Conservation (phyloP, 129 eudicot species). For the Chrysanthemum seticuspe region DNA sequence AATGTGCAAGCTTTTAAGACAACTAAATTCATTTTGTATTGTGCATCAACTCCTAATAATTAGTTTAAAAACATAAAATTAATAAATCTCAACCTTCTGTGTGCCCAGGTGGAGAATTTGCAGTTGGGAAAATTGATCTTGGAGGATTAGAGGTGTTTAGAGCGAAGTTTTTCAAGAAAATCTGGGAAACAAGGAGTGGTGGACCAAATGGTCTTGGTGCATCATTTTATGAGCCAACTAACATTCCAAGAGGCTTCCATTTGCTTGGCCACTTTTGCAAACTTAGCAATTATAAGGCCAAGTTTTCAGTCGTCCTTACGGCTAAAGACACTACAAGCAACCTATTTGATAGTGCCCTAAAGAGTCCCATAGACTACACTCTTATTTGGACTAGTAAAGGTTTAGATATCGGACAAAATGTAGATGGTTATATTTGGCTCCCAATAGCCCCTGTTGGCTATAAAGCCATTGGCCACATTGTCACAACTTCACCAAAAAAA, state of each 20-base stretch:
- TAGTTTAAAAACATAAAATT: too few relatives aligned
- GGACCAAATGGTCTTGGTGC: constrained; percentile 38
- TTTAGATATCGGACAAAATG: constrained; percentile 10
- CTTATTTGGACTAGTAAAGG: constrained; percentile 52
- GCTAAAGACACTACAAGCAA: constrained; percentile 36
- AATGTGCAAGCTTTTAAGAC: too few relatives aligned
- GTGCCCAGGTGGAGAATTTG: constrained; percentile 40
- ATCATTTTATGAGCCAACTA: constrained; percentile 43
- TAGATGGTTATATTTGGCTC: constrained; percentile 50
- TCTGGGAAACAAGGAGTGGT: constrained; percentile 37
- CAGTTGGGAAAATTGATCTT: constrained; percentile 43
- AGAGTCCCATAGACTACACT: constrained; percentile 34
- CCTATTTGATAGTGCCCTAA: constrained; percentile 18
- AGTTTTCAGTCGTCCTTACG: constrained; percentile 30
- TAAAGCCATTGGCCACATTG: constrained; percentile 37
- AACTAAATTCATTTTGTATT: too few relatives aligned
- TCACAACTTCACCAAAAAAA: constrained; percentile 40
- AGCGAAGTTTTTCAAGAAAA: constrained; percentile 36
- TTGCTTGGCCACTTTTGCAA: constrained; percentile 43
- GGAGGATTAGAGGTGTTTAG: constrained; percentile 43
- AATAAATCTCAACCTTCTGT: too few relatives aligned
- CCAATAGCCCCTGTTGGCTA: constrained; percentile 47
- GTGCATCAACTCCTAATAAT: too few relatives aligned
- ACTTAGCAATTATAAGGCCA: constrained; percentile 20
- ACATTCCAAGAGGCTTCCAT: constrained; percentile 35